Percentiles rank a stretch among this genome's conserved stretches.
Evolutionary conservation across 768 basidiomycete genomes (phyloP).

Genomic region (Roridomyces roridus): DNA sequence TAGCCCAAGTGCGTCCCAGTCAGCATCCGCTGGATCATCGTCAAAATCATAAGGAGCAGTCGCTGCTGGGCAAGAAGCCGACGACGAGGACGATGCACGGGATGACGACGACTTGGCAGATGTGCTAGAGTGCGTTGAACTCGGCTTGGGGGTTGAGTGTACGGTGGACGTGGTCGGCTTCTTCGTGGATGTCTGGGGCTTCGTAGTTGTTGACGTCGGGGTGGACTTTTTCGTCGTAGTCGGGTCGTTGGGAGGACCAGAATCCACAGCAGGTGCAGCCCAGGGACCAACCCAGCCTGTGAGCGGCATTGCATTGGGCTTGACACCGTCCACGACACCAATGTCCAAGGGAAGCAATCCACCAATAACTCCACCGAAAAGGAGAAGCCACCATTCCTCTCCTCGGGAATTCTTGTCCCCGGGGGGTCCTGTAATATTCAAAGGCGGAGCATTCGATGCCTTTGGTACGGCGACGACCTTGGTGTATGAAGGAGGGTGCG

Average conservation of each 20-base stretch:
- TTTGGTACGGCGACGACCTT: not conserved
- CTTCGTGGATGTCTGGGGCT: not conserved
- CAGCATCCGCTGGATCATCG: not conserved
- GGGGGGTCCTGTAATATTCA: not conserved
- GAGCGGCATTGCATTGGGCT: not conserved
- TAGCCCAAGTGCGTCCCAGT: conserved; percentile 1
- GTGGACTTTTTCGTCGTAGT: not conserved
- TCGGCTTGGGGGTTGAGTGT: too few species aligned
- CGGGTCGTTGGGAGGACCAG: too few species aligned
- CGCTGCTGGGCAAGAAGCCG: not conserved
- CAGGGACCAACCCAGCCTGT: not conserved
- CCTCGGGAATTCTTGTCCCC: not conserved
- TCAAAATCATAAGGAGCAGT: not conserved
- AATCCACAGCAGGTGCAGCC: too few species aligned
- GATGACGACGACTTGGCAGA: too few species aligned
- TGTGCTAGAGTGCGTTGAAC: too few species aligned
- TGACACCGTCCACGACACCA: conserved; percentile 1
- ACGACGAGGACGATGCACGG: too few species aligned
- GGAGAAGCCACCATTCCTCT: conserved; percentile 5
- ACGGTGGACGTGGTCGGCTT: not conserved
- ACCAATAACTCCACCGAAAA: not conserved
- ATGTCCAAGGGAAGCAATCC: not conserved
- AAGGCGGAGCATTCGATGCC: not conserved
- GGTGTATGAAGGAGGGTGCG: not conserved
- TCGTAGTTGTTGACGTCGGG: not conserved